These are phyloP conservation scores for Papiliotrema nemorosa DNA, from an alignment of 1,284 basidiomycete species.

Conservation along the genomic window DNA sequence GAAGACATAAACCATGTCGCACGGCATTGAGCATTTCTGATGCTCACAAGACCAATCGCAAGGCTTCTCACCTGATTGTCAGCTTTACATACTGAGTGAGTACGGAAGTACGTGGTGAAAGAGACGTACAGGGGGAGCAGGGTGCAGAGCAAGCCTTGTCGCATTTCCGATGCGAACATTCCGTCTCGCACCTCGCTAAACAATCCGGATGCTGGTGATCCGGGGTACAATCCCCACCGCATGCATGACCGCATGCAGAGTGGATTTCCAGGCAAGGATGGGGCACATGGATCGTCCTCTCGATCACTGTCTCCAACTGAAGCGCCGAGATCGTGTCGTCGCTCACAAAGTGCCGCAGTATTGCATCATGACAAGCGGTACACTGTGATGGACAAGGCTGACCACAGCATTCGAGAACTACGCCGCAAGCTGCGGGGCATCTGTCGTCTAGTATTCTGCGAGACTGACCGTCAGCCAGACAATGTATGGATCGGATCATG, in stretches of 20 bases:
- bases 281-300: background rate
- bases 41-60: conserved; percentile 57
- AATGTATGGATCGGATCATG: no score
- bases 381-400: conserved; percentile 58
- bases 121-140: conserved; percentile 8
- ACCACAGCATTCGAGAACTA: conserved; percentile 57
- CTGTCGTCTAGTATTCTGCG: no score
- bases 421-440: conserved; percentile 49
- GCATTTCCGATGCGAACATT: conserved; percentile 4
- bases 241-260: conserved; percentile 6
- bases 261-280: conserved; percentile 1
- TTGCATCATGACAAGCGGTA: conserved; percentile 4
- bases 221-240: background rate
- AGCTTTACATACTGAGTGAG: no score
- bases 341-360: no score
- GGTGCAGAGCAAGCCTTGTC: background rate
- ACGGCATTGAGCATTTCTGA: conserved; percentile 60
- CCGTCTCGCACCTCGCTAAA: background rate
- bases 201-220: conserved; percentile 1
- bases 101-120: background rate
- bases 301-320: no score
- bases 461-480: no score
- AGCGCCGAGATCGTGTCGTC: no score
- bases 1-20: conserved; percentile 68
- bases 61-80: conserved; percentile 4